Evolutionary conservation across 2,329 filamentous ascomycete species (phyloP).

Genomic region (Rutstroemia sp.): DNA sequence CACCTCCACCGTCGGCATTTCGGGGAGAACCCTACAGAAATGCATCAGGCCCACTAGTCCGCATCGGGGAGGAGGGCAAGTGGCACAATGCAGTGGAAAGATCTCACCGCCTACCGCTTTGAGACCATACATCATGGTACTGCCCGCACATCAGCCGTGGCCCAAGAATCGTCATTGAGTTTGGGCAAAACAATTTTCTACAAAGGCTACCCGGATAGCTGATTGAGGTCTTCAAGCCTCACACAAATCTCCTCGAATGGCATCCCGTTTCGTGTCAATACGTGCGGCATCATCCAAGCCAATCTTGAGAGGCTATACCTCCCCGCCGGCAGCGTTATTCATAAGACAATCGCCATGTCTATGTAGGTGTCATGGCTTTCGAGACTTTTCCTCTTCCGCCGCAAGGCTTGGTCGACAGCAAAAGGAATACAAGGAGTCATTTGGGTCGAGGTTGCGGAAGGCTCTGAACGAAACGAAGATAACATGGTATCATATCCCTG

Average conservation of each 20-base stretch:
- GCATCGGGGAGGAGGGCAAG: no score
- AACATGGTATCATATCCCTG: constrained; percentile 66
- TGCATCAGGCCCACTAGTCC: no score
- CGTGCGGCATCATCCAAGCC: not conserved
- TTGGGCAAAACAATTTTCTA: not conserved
- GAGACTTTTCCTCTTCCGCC: constrained; percentile 25
- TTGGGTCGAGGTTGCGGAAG: constrained; percentile 40
- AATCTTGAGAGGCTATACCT: not conserved
- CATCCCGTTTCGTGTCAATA: not conserved
- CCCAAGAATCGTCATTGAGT: not conserved
- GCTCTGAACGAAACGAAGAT: constrained; percentile 57
- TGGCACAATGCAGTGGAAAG: not conserved
- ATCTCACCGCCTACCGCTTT: not conserved
- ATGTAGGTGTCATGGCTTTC: constrained; percentile 17
- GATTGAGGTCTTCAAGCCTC: no score
- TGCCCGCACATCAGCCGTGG: not conserved
- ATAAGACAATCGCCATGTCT: constrained; percentile 12
- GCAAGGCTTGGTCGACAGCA: constrained; percentile 17
- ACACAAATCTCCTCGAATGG: not conserved
- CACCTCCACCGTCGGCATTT: no score
- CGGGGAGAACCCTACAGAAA: no score
- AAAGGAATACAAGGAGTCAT: constrained; percentile 26
- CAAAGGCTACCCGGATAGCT: no score
- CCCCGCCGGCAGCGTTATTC: constrained; percentile 6
- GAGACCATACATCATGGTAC: not conserved